Conservation (phyloP, 768 basidiomycete genomes). For the Tricholoma sp. region DNA sequence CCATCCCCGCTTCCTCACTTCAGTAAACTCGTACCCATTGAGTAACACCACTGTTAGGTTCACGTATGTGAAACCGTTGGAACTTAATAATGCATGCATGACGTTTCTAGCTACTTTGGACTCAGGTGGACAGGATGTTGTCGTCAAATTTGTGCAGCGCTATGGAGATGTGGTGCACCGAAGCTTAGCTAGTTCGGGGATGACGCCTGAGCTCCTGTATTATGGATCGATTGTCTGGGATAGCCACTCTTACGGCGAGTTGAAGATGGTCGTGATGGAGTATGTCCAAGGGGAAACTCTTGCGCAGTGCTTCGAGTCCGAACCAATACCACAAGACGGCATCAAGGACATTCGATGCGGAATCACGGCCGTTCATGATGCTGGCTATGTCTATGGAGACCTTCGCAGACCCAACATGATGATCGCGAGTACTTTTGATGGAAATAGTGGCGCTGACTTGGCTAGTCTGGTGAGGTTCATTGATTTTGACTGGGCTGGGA, state of each 20-base stretch:
- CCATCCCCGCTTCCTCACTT: slow-evolving; percentile 19
- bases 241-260: slow-evolving; percentile 3
- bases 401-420: too few species aligned
- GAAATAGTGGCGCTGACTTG: neutral
- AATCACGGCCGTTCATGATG: too few species aligned
- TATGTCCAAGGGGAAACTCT: too few species aligned
- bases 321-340: too few species aligned
- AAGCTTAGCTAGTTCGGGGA: slow-evolving; percentile 14
- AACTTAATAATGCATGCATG: slow-evolving; percentile 1
- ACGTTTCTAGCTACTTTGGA: slow-evolving; percentile 6
- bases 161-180: slow-evolving; percentile 22
- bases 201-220: slow-evolving; percentile 21
- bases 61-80: slow-evolving; percentile 1
- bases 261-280: slow-evolving; percentile 27
- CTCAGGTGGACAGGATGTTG: neutral
- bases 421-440: neutral
- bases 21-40: slow-evolving; percentile 4
- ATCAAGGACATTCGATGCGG: too few species aligned
- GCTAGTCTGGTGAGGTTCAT: too few species aligned
- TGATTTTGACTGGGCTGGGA: too few species aligned
- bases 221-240: slow-evolving; percentile 7
- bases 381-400: too few species aligned
- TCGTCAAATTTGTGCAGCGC: slow-evolving; percentile 7
- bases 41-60: too few species aligned
- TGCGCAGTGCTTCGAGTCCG: too few species aligned